Conservation (phyloP, 2,329 filamentous ascomycete genomes). For the Diaporthe sp. region DNA sequence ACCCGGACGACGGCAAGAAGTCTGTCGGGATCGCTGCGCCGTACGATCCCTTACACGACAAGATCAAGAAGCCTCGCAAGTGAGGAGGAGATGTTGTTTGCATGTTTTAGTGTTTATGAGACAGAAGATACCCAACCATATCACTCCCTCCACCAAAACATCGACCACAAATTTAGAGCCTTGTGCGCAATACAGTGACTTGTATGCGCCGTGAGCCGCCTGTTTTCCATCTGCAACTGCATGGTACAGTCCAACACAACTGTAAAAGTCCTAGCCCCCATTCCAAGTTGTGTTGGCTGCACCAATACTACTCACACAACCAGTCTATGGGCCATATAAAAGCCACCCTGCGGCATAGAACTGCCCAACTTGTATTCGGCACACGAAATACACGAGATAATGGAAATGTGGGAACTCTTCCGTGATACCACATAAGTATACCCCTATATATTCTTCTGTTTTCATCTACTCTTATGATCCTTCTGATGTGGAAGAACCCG, state of each 20-base stretch:
- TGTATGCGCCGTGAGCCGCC: background rate
- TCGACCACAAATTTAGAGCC: no score
- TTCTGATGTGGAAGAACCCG: no score
- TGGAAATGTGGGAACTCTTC: background rate
- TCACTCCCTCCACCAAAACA: background rate
- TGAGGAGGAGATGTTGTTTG: background rate
- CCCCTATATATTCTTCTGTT: background rate
- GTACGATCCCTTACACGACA: conserved; percentile 68
- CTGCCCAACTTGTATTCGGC: background rate
- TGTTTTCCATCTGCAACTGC: background rate
- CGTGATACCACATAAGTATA: background rate
- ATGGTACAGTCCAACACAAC: background rate
- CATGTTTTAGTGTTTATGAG: background rate
- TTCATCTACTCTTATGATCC: background rate
- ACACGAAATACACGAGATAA: background rate
- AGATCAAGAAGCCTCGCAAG: conserved; percentile 47
- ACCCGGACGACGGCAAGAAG: conserved; percentile 55
- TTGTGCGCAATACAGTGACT: background rate
- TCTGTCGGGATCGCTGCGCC: conserved; percentile 69
- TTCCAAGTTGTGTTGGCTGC: background rate
- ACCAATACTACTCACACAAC: background rate
- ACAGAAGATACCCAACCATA: conserved; percentile 14
- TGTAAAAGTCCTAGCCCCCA: background rate
- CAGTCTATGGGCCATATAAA: background rate
- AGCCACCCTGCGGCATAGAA: background rate